Base-by-base conservation (phyloP, 2,329 filamentous ascomycete species). In the Sporothrix humicola region DNA sequence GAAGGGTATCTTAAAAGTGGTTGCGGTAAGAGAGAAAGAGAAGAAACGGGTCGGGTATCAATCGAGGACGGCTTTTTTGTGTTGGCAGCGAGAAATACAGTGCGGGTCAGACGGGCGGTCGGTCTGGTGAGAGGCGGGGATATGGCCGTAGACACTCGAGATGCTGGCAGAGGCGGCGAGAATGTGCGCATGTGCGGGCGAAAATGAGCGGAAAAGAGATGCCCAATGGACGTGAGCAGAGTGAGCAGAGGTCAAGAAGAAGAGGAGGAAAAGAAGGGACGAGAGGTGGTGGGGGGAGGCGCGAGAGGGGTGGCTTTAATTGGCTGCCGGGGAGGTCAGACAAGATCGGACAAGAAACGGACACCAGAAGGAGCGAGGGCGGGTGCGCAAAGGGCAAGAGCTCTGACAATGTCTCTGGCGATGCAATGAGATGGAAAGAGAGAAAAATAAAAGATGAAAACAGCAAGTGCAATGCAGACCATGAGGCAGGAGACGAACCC, bases 241-340 rank as follows among this genome's bases (percentile, higher is more conserved):
- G 37, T 61, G 20, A 26, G 23, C 4, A 68, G 4, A 56, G 15
- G 42, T 63, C 4, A 10, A 8, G 31, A 20, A 61, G 15, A 61
- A 42, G 23, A 69, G 56, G 54, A 52, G 23, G 6, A 69, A 12
- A 56, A 69, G 46, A 58, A 23, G n/a, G 37, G 52, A 50, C 42
- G 20, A 56, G 69, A 42, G 17, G 56, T 58, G 20, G 71, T 65
- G 61, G 61, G 70, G 20, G 15, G 17, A 65, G 20, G 37, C 10
- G 42, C n/a, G 71, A 46, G 71, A 72, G 71, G 71, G 61, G 63
- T 68, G 58, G 71, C 71, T 72, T 56, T 72, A 17, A 66, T 66
- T 72, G 58, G 71, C 58, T 72, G 59, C 44, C 13, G 26, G 48
- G 44, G 13, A 59, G 69, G 69, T 48, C 52, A 72, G 48, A 52